Evolutionary conservation across 805 yeast genomes (phyloP).

Genomic region (Starmerella kuoi): DNA sequence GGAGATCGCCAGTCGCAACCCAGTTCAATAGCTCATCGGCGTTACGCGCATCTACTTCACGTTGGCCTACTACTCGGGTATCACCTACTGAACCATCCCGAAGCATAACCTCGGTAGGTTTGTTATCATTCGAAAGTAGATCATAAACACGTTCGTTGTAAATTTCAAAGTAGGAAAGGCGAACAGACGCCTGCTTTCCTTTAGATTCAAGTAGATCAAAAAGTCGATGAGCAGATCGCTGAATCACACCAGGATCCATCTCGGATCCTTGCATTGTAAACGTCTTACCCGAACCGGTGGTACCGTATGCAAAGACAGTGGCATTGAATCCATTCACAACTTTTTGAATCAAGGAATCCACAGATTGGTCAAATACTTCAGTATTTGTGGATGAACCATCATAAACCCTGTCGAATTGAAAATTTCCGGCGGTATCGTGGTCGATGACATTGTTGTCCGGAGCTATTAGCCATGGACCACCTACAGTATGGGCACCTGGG

Average conservation of each 20-base stretch:
- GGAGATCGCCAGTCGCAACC: conserved; percentile 57
- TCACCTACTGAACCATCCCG: conserved; percentile 67
- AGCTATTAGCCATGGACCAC: conserved; percentile 9
- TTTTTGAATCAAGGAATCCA: conserved; percentile 40
- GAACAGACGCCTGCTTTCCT: conserved; percentile 30
- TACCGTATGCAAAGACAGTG: conserved; percentile 86
- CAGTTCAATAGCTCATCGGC: conserved; percentile 49
- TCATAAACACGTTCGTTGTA: conserved; percentile 83
- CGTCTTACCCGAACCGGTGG: conserved; percentile 91
- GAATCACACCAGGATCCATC: conserved; percentile 51
- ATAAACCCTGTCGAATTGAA: conserved; percentile 70
- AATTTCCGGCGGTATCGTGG: conserved; percentile 40
- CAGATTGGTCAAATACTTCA: conserved; percentile 49
- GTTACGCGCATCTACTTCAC: conserved; percentile 44
- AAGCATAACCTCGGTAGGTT: conserved; percentile 44
- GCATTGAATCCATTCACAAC: conserved; percentile 69
- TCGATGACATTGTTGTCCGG: conserved; percentile 6
- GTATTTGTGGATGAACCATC: conserved; percentile 42
- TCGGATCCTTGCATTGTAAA: conserved; percentile 73
- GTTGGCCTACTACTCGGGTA: conserved; percentile 61
- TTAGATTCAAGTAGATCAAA: conserved; percentile 30
- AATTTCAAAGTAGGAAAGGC: conserved; percentile 68
- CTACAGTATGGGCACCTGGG: neutral
- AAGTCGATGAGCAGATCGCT: conserved; percentile 49
- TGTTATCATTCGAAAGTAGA: conserved; percentile 34